phyloP scores from a whole-genome alignment of 176 grass and related monocot genomes.

The Hordeum marinum region DNA sequence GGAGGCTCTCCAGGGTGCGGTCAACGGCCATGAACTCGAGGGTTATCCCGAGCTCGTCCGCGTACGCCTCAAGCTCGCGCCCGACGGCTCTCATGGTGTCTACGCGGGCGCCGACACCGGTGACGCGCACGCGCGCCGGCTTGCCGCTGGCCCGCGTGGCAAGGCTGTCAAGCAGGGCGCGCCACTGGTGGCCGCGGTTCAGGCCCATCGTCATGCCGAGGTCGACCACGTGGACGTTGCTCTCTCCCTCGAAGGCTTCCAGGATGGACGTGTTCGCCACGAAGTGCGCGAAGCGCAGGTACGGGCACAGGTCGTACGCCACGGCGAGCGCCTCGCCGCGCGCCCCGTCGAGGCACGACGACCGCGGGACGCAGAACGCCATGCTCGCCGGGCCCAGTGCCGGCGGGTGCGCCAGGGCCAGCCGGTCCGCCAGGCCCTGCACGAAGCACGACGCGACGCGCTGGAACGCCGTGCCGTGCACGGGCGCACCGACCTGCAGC shows the following conservation, averaged over 20 bases:
- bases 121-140: slow-evolving; percentile 43
- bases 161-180: slow-evolving; percentile 45
- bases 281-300: slow-evolving; percentile 73
- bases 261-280: slow-evolving; percentile 58
- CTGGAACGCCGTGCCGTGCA: slow-evolving; percentile 70
- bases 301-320: slow-evolving; percentile 74
- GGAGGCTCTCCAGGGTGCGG: slow-evolving; percentile 47
- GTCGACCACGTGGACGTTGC: slow-evolving; percentile 57
- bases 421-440: slow-evolving; percentile 56
- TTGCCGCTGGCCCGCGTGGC: not conserved
- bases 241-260: slow-evolving; percentile 68
- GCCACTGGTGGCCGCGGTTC: slow-evolving; percentile 51
- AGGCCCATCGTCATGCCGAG: slow-evolving; percentile 63
- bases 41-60: slow-evolving; percentile 17
- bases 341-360: slow-evolving; percentile 9
- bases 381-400: slow-evolving; percentile 42
- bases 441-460: slow-evolving; percentile 73
- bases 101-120: slow-evolving; percentile 30
- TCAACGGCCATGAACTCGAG: slow-evolving; percentile 51
- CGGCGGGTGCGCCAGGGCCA: slow-evolving; percentile 49
- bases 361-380: slow-evolving; percentile 37
- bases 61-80: slow-evolving; percentile 36
- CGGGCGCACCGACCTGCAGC: slow-evolving; percentile 43
- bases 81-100: slow-evolving; percentile 37
- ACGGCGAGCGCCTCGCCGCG: slow-evolving; percentile 51